phyloP scores from a whole-genome alignment of 257 asterid genomes.

The Nicotiana noctiflora region DNA sequence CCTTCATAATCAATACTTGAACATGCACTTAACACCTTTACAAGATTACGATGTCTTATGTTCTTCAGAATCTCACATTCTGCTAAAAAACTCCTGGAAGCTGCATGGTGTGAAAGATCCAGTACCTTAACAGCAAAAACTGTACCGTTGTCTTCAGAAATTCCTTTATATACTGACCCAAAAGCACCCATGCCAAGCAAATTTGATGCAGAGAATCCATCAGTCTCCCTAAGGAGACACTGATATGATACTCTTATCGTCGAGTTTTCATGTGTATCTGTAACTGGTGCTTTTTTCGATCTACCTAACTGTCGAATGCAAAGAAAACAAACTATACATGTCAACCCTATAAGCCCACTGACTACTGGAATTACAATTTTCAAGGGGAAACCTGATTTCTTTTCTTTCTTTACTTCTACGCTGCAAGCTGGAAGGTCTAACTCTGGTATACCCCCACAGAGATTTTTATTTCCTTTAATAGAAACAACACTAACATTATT shows the following conservation, averaged over 20 bases:
- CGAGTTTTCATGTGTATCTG: not conserved
- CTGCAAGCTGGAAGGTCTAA: slow-evolving; percentile 14
- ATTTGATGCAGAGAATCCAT: slow-evolving; percentile 12
- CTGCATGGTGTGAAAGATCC: slow-evolving; percentile 13
- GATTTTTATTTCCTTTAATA: slow-evolving; percentile 18
- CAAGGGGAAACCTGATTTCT: not conserved
- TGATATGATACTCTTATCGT: slow-evolving; percentile 16
- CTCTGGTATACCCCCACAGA: slow-evolving; percentile 25
- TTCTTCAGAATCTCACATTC: slow-evolving; percentile 26
- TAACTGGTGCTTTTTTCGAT: not conserved
- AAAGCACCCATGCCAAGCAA: slow-evolving; percentile 18
- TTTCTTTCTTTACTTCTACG: not conserved
- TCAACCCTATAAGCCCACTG: not conserved
- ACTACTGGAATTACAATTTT: not conserved
- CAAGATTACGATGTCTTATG: slow-evolving; percentile 21
- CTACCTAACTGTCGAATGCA: not conserved
- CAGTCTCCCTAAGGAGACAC: slow-evolving; percentile 8
- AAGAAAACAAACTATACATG: not conserved
- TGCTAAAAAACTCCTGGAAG: slow-evolving; percentile 19
- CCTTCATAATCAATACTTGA: slow-evolving; percentile 18
- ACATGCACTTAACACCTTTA: slow-evolving; percentile 18
- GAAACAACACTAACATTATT: slow-evolving; percentile 8
- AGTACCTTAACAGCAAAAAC: slow-evolving; percentile 18
- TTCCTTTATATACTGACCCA: slow-evolving; percentile 23
- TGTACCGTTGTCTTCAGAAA: not conserved